Percentiles rank a stretch among this genome's conserved stretches.
These are phyloP conservation scores for Claviceps capensis DNA, from an alignment of 2,329 filamentous ascomycete genomes.

Conservation along the genomic window DNA sequence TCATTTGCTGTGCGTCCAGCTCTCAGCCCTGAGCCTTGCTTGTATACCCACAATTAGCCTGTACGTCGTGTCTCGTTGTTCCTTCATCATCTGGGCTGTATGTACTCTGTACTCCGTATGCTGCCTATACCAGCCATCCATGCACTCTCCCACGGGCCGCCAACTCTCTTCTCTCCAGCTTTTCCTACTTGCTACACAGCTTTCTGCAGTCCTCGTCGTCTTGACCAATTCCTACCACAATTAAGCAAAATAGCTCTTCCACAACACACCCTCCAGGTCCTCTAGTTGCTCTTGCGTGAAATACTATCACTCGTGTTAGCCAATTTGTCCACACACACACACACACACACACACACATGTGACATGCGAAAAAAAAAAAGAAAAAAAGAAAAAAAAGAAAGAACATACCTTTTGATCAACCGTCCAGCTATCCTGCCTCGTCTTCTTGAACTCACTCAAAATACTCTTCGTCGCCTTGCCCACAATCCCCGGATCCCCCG, in stretches of 20 bases:
- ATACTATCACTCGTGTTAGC: slow-evolving; percentile 30
- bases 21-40: too few relatives aligned
- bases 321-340: not conserved
- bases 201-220: not conserved
- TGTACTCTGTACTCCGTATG: too few relatives aligned
- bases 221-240: not conserved
- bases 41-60: too few relatives aligned
- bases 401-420: slow-evolving; percentile 82
- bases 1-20: too few relatives aligned
- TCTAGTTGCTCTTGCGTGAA: slow-evolving; percentile 90
- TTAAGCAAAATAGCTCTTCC: slow-evolving; percentile 98
- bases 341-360: too few relatives aligned
- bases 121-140: too few relatives aligned
- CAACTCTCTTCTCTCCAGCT: not conserved
- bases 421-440: slow-evolving; percentile 94
- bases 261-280: slow-evolving; percentile 87
- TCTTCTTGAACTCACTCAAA: slow-evolving; percentile 97
- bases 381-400: not conserved
- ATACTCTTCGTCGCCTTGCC: slow-evolving; percentile 93
- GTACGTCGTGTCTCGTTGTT: not conserved
- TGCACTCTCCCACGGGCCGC: too few relatives aligned
- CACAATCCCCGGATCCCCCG: slow-evolving; percentile 79
- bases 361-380: not conserved
- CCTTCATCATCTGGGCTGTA: too few relatives aligned
- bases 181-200: not conserved